Evolutionary conservation across 1,284 basidiomycete species (phyloP).

Genomic region (Hypsizygus ulmarius): DNA sequence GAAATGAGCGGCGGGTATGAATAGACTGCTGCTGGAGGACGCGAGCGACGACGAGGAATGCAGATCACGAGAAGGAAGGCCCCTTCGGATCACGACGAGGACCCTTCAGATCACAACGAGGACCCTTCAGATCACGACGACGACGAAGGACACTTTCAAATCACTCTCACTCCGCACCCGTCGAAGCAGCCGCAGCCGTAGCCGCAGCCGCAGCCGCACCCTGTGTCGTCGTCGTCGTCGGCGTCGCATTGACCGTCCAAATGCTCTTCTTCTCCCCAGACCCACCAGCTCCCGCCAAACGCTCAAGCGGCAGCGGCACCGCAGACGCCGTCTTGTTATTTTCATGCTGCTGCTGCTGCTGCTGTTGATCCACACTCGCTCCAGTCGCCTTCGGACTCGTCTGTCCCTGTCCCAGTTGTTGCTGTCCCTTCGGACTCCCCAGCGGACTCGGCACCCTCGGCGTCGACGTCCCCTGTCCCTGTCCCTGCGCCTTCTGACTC

Average conservation of each 20-base stretch:
- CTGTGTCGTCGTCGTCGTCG: neutral
- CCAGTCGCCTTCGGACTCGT: conserved; percentile 16
- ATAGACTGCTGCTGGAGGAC: too few relatives aligned
- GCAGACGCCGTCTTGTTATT: neutral
- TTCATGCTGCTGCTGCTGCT: conserved; percentile 1
- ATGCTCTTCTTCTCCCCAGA: conserved; percentile 22
- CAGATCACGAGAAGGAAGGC: too few relatives aligned
- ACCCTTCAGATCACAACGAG: too few relatives aligned
- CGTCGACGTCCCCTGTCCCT: conserved; percentile 7
- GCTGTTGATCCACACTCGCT: conserved; percentile 3
- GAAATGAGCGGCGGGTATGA: too few relatives aligned
- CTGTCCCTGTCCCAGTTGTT: neutral
- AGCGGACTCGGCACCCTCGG: conserved; percentile 14
- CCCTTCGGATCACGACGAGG: too few relatives aligned
- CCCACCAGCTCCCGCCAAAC: neutral
- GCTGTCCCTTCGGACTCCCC: conserved; percentile 7
- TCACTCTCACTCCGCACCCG: neutral
- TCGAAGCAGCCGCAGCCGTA: neutral
- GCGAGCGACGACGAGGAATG: too few relatives aligned
- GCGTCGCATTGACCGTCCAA: conserved; percentile 30
- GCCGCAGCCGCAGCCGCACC: conserved; percentile 1
- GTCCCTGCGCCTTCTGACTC: conserved; percentile 14
- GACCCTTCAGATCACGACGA: too few relatives aligned
- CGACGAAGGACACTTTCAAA: neutral
- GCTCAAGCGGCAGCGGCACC: conserved; percentile 14